Evolutionary conservation across 2,329 filamentous ascomycete genomes (phyloP).

Genomic region (Fusarium phyllophilum): DNA sequence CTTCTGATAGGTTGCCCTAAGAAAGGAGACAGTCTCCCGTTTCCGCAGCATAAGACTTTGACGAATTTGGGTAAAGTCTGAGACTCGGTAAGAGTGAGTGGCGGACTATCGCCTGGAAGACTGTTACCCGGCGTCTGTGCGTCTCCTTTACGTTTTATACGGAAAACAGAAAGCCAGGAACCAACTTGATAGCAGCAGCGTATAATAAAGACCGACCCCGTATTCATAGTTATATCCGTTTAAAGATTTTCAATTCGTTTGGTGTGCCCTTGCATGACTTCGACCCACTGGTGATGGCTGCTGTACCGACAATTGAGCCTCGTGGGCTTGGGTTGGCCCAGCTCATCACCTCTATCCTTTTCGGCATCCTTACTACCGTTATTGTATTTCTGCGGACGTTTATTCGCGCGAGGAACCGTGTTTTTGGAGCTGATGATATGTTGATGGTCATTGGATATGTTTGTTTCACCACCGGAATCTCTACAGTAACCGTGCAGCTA

Average conservation of each 20-base stretch:
- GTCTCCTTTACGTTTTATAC: background rate
- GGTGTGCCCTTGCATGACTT: background rate
- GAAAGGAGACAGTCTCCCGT: background rate
- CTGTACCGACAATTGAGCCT: background rate
- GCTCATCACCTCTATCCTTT: background rate
- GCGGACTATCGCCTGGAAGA: background rate
- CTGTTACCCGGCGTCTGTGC: background rate
- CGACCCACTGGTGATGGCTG: background rate
- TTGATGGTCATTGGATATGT: background rate
- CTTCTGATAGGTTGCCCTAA: background rate
- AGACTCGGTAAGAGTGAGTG: background rate
- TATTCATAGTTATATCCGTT: background rate
- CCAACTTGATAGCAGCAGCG: background rate
- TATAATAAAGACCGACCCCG: background rate
- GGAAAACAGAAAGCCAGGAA: background rate
- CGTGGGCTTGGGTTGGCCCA: background rate
- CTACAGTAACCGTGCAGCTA: fast-evolving
- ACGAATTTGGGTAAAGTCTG: background rate
- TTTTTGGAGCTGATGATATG: background rate
- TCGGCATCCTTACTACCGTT: background rate
- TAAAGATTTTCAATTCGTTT: background rate
- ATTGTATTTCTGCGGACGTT: background rate
- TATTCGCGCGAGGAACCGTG: background rate
- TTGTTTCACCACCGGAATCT: fast-evolving
- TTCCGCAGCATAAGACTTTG: background rate